Conservation (phyloP, 805 yeast genomes). For the Tetrapisispora namnaoensis region DNA sequence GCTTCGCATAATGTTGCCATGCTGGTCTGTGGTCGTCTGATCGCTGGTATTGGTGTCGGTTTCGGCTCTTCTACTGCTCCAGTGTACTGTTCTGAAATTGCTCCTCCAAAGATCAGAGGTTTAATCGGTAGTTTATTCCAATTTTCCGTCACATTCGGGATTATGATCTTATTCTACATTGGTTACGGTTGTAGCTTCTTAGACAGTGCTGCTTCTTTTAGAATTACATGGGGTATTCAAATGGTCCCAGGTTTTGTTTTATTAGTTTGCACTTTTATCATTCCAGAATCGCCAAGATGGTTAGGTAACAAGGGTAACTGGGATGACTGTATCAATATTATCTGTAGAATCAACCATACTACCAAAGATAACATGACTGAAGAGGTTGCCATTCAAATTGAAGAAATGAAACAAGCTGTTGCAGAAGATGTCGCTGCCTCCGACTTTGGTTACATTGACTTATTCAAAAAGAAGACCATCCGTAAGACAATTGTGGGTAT, state of each 20-base stretch:
- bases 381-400: constrained; percentile 20
- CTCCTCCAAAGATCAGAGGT: constrained; percentile 59
- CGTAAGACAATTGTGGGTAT: constrained; percentile 53
- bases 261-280: constrained; percentile 31
- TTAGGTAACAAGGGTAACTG: constrained; percentile 39
- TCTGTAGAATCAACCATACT: constrained; percentile 32
- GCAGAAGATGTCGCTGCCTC: constrained; percentile 17
- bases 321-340: constrained; percentile 41
- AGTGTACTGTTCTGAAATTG: constrained; percentile 70
- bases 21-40: constrained; percentile 61
- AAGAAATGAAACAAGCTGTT: constrained; percentile 27
- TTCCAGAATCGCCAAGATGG: constrained; percentile 44
- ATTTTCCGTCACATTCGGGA: constrained; percentile 61
- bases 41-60: constrained; percentile 59
- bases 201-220: constrained; percentile 48
- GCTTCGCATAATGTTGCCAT: constrained; percentile 36
- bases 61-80: constrained; percentile 70
- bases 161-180: constrained; percentile 33
- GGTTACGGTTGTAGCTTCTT: constrained; percentile 61
- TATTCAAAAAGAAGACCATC: constrained; percentile 43
- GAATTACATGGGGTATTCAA: constrained; percentile 72
- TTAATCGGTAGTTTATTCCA: constrained; percentile 61
- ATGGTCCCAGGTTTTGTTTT: constrained; percentile 42
- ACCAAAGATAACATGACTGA: constrained; percentile 28
- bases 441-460: constrained; percentile 8